Evolutionary conservation across 495 filamentous ascomycete species (phyloP).

Genomic region (Hyaloscypha variabilis): DNA sequence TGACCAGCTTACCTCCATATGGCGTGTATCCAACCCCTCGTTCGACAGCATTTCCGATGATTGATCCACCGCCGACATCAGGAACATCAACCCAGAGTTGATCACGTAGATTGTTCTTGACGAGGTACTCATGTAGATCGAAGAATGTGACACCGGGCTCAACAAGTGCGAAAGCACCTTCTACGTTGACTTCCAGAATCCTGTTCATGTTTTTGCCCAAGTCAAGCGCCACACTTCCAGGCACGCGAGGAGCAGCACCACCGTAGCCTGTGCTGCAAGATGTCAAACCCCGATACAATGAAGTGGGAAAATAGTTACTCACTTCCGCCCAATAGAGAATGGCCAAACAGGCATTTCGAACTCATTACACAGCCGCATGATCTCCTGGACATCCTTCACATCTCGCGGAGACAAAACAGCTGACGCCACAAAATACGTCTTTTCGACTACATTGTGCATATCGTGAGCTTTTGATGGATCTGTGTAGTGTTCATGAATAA

Average conservation of each 20-base stretch:
- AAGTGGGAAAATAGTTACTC: slow-evolving; percentile 23
- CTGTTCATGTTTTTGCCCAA: slow-evolving; percentile 57
- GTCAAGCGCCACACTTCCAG: slow-evolving; percentile 55
- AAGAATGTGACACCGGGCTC: slow-evolving; percentile 63
- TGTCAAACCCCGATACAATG: too few species aligned
- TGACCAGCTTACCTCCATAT: slow-evolving; percentile 33
- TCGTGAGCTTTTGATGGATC: slow-evolving; percentile 33
- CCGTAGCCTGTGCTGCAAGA: slow-evolving; percentile 53
- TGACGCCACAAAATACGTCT: slow-evolving; percentile 38
- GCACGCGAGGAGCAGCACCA: slow-evolving; percentile 55
- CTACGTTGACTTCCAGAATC: slow-evolving; percentile 53
- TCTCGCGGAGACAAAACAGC: slow-evolving; percentile 44
- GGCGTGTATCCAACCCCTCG: slow-evolving; percentile 60
- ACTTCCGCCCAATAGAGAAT: slow-evolving; percentile 52
- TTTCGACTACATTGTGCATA: slow-evolving; percentile 32
- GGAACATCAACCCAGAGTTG: slow-evolving; percentile 56
- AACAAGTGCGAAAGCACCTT: slow-evolving; percentile 54
- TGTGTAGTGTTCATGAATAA: slow-evolving; percentile 30
- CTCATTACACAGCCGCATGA: slow-evolving; percentile 50
- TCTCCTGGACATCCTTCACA: slow-evolving; percentile 48
- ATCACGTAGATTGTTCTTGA: slow-evolving; percentile 39
- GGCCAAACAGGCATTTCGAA: slow-evolving; percentile 55
- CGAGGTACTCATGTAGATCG: slow-evolving; percentile 52
- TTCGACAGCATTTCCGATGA: slow-evolving; percentile 49
- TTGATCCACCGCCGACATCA: slow-evolving; percentile 58